phyloP scores from a whole-genome alignment of 768 basidiomycete genomes.

The Rhodotorula diobovata region DNA sequence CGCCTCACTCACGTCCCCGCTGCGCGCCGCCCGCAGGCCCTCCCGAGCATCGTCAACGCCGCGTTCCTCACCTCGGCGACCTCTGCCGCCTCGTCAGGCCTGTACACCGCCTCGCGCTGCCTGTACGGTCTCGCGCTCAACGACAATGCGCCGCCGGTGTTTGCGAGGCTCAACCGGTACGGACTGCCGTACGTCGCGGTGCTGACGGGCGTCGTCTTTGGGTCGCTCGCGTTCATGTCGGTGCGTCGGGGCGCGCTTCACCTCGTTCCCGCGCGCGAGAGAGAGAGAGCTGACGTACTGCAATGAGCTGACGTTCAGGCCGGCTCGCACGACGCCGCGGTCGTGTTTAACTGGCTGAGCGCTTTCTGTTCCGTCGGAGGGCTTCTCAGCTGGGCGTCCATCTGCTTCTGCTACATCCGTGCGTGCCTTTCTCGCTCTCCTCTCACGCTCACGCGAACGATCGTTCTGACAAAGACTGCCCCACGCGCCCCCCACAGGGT shows the following conservation, averaged over 20 bases:
- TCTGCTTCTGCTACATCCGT: conserved; percentile 29
- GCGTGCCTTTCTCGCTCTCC: neutral
- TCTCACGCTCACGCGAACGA: neutral
- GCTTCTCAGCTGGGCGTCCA: conserved; percentile 22
- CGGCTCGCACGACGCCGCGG: neutral
- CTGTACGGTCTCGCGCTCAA: conserved; percentile 48
- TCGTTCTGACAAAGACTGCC: no score
- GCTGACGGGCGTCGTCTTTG: conserved; percentile 43
- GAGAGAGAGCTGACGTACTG: neutral
- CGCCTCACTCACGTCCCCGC: neutral
- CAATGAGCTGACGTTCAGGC: fast-evolving
- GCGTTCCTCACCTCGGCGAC: conserved; percentile 48
- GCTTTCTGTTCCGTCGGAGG: conserved; percentile 22
- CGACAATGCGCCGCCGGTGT: conserved; percentile 47
- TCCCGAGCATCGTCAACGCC: conserved; percentile 49
- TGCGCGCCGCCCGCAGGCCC: neutral
- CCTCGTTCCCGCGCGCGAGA: no score
- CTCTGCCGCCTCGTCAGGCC: conserved; percentile 47
- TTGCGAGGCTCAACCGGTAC: conserved; percentile 45
- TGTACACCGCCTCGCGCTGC: conserved; percentile 48
- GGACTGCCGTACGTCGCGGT: conserved; percentile 47
- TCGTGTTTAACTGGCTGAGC: conserved; percentile 7
- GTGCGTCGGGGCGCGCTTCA: neutral
- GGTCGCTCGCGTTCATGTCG: conserved; percentile 36
- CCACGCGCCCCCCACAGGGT: conserved; percentile 1